Conservation (phyloP, 352 stramenopile genomes). For the Pythium aristosporum region DNA sequence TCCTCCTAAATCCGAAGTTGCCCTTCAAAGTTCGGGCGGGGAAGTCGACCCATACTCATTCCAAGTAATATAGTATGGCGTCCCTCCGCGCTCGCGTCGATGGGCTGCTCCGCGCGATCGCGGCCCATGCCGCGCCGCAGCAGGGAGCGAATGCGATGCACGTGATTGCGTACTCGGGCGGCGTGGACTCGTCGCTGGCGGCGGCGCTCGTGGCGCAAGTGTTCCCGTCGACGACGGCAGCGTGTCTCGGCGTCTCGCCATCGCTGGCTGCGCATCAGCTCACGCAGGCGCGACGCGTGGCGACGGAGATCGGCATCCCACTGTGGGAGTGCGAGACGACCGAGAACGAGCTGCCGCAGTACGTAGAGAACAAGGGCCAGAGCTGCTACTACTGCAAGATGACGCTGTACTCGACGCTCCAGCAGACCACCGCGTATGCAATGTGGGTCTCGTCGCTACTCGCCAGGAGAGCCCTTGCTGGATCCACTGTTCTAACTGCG, state of each 20-base stretch:
- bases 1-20: slow-evolving; percentile 1
- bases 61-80: not conserved
- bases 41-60: not conserved
- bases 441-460: slow-evolving; percentile 16
- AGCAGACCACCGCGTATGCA: slow-evolving; percentile 79
- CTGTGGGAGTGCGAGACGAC: slow-evolving; percentile 87
- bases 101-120: slow-evolving; percentile 19
- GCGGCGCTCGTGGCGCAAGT: slow-evolving; percentile 88
- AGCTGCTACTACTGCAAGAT: slow-evolving; percentile 98
- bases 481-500: not conserved
- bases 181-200: slow-evolving; percentile 95
- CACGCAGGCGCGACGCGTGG: slow-evolving; percentile 83
- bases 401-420: slow-evolving; percentile 94
- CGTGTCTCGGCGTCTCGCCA: slow-evolving; percentile 92
- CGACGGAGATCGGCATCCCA: slow-evolving; percentile 84
- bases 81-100: slow-evolving; percentile 15
- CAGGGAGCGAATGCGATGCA: not conserved
- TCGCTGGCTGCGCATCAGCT: slow-evolving; percentile 89
- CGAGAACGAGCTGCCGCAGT: slow-evolving; percentile 83
- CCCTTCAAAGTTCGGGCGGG: not conserved
- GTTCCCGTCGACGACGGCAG: slow-evolving; percentile 76
- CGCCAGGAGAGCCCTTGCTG: not conserved
- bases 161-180: slow-evolving; percentile 92
- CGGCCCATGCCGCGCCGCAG: not conserved
- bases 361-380: slow-evolving; percentile 93